Conservation (phyloP, 163 green algal genomes). For the Volvox carteri region DNA sequence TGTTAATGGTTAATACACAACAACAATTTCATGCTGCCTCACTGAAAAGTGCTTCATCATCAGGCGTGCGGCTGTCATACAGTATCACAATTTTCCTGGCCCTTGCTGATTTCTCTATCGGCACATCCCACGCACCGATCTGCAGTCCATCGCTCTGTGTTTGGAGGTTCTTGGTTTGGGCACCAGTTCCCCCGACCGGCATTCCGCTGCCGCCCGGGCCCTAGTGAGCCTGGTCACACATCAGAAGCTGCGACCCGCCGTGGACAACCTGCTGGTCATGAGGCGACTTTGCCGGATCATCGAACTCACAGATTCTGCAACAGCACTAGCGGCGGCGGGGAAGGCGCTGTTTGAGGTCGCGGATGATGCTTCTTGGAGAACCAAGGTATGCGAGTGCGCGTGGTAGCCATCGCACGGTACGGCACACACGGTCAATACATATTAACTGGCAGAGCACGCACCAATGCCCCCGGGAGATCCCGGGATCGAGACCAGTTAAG, state of each 20-base stretch:
- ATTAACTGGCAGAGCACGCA: background rate
- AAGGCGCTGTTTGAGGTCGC: constrained; percentile 8
- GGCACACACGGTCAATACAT: background rate
- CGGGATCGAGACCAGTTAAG: no score
- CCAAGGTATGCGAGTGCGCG: constrained; percentile 20
- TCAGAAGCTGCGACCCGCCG: constrained; percentile 24
- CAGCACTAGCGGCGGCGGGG: constrained; percentile 3
- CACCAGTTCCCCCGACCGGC: background rate
- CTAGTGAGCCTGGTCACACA: constrained; percentile 21
- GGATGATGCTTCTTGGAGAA: constrained; percentile 13
- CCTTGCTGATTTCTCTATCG: background rate
- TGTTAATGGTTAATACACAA: no score
- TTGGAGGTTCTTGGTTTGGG: constrained; percentile 34
- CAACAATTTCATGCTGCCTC: background rate
- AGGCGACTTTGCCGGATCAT: constrained; percentile 29
- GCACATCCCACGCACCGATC: background rate
- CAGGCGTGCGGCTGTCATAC: background rate
- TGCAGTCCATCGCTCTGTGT: constrained; percentile 15
- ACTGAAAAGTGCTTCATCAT: background rate
- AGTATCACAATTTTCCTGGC: background rate
- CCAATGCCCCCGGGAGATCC: no score
- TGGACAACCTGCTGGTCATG: constrained; percentile 43
- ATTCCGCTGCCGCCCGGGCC: background rate
- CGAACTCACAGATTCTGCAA: background rate
- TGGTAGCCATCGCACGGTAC: no score